phyloP scores from a whole-genome alignment of 495 filamentous ascomycete species.

The Oleoguttula mirabilis region DNA sequence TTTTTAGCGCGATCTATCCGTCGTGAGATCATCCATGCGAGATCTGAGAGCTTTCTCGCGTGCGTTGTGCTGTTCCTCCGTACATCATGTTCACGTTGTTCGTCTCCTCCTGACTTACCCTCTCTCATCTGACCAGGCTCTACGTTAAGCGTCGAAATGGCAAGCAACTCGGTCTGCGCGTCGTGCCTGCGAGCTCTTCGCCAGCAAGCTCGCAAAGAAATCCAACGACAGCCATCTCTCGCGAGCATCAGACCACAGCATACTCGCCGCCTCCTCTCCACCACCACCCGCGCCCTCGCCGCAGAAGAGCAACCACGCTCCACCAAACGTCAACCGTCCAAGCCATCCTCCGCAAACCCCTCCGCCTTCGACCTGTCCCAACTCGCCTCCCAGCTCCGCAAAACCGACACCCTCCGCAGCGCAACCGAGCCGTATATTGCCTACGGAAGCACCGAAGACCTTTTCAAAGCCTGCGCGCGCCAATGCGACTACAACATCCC shows the following conservation, averaged over 20 bases:
- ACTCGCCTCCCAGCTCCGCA: conserved; percentile 13
- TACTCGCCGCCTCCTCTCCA: background rate
- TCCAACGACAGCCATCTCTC: background rate
- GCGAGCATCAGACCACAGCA: background rate
- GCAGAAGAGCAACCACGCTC: conserved; percentile 1
- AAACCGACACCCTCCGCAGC: conserved; percentile 3
- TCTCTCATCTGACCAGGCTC: no score
- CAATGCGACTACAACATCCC: conserved; percentile 59
- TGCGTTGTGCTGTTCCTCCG: no score
- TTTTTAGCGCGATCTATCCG: no score
- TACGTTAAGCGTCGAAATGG: no score
- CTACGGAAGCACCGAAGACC: conserved; percentile 61
- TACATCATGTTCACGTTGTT: background rate
- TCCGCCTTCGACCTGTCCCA: background rate
- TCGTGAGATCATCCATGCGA: conserved; percentile 9
- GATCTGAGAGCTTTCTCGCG: no score
- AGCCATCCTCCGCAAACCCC: background rate
- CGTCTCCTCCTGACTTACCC: background rate
- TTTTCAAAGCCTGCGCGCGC: conserved; percentile 63
- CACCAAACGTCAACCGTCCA: background rate
- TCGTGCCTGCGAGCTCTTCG: conserved; percentile 10
- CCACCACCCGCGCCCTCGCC: background rate
- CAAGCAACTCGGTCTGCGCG: background rate
- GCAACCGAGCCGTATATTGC: conserved; percentile 46
- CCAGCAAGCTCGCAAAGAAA: background rate